A percentile compares a stretch with the other conserved stretches of the same genome.
These are phyloP conservation scores for Hemerocallis citrina DNA, from an alignment of 106 monocot species.

Conservation along the genomic window DNA sequence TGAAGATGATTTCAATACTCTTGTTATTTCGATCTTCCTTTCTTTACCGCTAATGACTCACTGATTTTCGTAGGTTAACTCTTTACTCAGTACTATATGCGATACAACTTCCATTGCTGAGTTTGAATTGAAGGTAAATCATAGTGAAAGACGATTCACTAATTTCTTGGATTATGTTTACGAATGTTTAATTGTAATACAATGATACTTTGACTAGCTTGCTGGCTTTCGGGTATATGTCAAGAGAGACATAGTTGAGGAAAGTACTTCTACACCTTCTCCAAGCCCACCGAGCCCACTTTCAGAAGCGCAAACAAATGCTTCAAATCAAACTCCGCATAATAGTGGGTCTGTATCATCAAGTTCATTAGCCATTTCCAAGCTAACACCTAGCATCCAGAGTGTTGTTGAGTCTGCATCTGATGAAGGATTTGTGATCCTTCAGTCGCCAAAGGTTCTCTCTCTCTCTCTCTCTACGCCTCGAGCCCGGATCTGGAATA, in stretches of 20 bases:
- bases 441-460: conserved; percentile 61
- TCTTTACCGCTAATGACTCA: no score
- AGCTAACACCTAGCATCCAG: conserved; percentile 30
- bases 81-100: conserved; percentile 47
- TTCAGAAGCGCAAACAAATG: neutral
- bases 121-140: conserved; percentile 49
- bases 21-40: no score
- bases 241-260: conserved; percentile 39
- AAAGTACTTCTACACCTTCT: conserved; percentile 8
- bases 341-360: conserved; percentile 31
- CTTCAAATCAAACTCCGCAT: conserved; percentile 9
- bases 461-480: neutral
- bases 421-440: conserved; percentile 56
- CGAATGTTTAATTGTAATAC: neutral
- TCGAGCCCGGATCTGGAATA: neutral
- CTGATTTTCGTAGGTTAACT: no score
- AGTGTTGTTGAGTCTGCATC: conserved; percentile 25
- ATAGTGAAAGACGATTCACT: neutral
- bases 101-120: conserved; percentile 66
- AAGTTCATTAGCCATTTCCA: conserved; percentile 35
- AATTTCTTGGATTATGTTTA: neutral
- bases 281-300: conserved; percentile 8
- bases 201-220: conserved; percentile 29
- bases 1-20: no score
- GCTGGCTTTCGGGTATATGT: conserved; percentile 54